These are phyloP conservation scores for Oryza punctata DNA, from an alignment of 176 grass and related monocot species.

Conservation along the genomic window DNA sequence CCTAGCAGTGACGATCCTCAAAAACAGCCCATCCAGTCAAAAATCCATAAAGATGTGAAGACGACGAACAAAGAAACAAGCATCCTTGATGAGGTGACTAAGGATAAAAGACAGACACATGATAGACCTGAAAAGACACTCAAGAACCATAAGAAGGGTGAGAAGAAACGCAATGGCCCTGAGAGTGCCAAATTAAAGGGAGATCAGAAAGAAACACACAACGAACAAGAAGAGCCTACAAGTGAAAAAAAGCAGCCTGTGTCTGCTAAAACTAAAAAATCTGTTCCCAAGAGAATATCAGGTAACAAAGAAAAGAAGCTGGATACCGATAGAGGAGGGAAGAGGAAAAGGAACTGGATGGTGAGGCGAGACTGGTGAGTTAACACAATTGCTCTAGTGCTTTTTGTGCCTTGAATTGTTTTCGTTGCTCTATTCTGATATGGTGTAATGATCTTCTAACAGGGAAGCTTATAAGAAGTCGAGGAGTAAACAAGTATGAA, in stretches of 20 bases:
- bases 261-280: conserved; percentile 13
- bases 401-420: not conserved
- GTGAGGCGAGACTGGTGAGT: conserved; percentile 60
- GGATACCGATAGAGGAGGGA: not conserved
- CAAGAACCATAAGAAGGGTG: conserved; percentile 35
- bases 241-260: conserved; percentile 21
- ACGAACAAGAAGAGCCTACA: conserved; percentile 16
- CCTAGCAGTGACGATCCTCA: conserved; percentile 26
- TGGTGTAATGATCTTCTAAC: not conserved
- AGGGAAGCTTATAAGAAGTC: conserved; percentile 59
- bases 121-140: conserved; percentile 38
- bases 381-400: not conserved
- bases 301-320: conserved; percentile 38
- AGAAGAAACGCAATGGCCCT: conserved; percentile 15
- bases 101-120: conserved; percentile 17
- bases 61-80: conserved; percentile 10
- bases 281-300: conserved; percentile 26
- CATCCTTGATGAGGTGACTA: not conserved
- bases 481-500: conserved; percentile 62
- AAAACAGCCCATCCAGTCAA: conserved; percentile 20
- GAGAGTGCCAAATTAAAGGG: conserved; percentile 11
- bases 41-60: conserved; percentile 50
- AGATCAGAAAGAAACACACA: conserved; percentile 14
- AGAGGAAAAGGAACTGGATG: conserved; percentile 39
- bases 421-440: not conserved